These are phyloP conservation scores for Copromyces sp. DNA, from an alignment of 495 filamentous ascomycete genomes.

Conservation along the genomic window DNA sequence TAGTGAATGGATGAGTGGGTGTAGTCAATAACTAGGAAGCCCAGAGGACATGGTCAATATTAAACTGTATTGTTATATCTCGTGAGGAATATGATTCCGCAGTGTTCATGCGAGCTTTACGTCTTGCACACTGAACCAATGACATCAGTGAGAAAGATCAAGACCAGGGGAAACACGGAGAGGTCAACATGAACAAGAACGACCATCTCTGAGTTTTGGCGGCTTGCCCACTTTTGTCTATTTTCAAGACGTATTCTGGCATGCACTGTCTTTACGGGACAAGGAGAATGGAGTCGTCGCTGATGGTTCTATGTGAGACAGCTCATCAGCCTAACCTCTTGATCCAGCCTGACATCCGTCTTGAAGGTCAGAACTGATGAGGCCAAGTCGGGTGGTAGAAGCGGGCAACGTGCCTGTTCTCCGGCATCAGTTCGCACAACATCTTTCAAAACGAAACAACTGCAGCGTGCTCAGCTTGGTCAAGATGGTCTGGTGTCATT, in stretches of 20 bases:
- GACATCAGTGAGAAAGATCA: background rate
- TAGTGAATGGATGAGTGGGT: background rate
- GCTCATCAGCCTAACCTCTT: background rate
- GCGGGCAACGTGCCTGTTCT: background rate
- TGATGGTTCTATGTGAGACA: background rate
- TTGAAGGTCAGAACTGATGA: background rate
- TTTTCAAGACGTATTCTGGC: background rate
- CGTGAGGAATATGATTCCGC: too few relatives aligned
- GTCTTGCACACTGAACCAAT: too few relatives aligned
- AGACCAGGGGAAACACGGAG: background rate
- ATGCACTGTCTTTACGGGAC: background rate
- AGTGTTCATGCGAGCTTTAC: too few relatives aligned
- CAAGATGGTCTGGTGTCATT: background rate
- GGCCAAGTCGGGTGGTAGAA: background rate
- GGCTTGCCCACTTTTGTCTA: background rate
- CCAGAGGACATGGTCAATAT: background rate
- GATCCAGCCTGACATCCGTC: background rate
- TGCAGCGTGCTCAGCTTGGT: background rate
- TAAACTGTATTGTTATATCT: too few relatives aligned
- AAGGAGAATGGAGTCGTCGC: background rate
- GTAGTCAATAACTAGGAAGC: background rate
- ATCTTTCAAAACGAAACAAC: background rate
- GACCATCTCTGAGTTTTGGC: background rate
- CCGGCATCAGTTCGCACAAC: background rate
- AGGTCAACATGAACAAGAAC: background rate